Evolutionary conservation across 176 grass and related monocot species (phyloP), one percentile per base, ranked within the genome.

Genomic region (Oryza rufipogon): DNA sequence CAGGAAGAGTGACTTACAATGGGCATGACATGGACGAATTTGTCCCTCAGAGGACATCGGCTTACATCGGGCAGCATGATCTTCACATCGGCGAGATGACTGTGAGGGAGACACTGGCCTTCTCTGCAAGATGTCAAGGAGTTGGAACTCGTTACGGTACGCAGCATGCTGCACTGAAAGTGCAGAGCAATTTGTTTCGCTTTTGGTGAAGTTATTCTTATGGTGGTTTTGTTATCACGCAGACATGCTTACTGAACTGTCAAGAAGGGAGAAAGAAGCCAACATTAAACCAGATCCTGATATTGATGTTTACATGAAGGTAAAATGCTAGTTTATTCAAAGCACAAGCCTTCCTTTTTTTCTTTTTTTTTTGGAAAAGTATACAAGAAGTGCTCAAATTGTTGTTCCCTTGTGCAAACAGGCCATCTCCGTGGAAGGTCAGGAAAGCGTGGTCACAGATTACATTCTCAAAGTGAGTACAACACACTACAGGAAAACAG

Each of bases 241-340:
- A 98, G 96, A 98, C 83, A 98, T 98, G 96, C 86, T 98, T 63
- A 23, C 83, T 61, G 95, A 97, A 81, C 84, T 97, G 16, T 97
- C 95, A 66, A 92, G 92, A 89, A 92, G 95, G 84, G 95, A 97
- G 79, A 97, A 94, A 71, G 92, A 92, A 81, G 95, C 95, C 49
- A 91, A 71, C 65, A 97, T 97, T 51, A 91, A 94, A 64, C 95
- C 95, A 76, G 95, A 97, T 86, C 92, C 88, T 64, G 92, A 94
- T 70, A 81, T 97, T n/a, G 95, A 97, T 88, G 88, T 94, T 71
- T 97, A 91, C 54, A 97, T 97, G 95, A 97, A 97, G 92, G 95
- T 92, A 68, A 41, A 33, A 60, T 45, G 13, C 36, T 14, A 77
- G 38, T 74, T 44, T 28, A 65, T 75, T 75, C 71, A 9, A 20